These are phyloP conservation scores for Penicillium nordicum DNA, from an alignment of 2,329 filamentous ascomycete genomes.

Conservation along the genomic window DNA sequence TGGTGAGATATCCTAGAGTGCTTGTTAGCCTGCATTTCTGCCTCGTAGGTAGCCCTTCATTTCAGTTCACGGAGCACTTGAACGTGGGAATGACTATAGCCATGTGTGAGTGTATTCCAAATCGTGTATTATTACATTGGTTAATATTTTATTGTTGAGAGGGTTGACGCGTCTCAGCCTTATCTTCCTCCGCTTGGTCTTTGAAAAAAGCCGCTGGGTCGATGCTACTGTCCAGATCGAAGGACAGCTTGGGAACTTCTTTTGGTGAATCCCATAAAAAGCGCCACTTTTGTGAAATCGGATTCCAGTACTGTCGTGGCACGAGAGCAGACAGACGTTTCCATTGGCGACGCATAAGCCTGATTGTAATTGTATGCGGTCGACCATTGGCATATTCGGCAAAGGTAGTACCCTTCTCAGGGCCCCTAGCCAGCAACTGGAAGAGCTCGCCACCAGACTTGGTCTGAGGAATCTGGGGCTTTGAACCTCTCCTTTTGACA, in stretches of 20 bases:
- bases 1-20: background rate
- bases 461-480: background rate
- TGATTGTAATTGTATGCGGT: slow-evolving; percentile 39
- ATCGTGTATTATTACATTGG: background rate
- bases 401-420: slow-evolving; percentile 37
- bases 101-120: background rate
- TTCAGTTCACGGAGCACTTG: background rate
- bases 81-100: background rate
- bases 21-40: background rate
- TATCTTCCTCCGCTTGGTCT: background rate
- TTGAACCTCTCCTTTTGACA: slow-evolving; percentile 25
- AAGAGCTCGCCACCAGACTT: slow-evolving; percentile 14
- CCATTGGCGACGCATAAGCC: slow-evolving; percentile 41
- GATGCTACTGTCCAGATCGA: slow-evolving; percentile 7
- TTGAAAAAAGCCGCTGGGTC: slow-evolving; percentile 13
- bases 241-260: slow-evolving; percentile 10
- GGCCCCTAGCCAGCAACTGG: slow-evolving; percentile 35
- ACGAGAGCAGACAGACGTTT: slow-evolving; percentile 33
- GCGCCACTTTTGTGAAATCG: slow-evolving; percentile 17
- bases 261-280: slow-evolving; percentile 33
- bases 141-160: background rate
- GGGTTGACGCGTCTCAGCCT: background rate
- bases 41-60: background rate
- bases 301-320: slow-evolving; percentile 29
- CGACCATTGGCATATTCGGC: slow-evolving; percentile 33